Base-by-base conservation (phyloP, 208 protist species). In the Leptomonas seymouri region DNA sequence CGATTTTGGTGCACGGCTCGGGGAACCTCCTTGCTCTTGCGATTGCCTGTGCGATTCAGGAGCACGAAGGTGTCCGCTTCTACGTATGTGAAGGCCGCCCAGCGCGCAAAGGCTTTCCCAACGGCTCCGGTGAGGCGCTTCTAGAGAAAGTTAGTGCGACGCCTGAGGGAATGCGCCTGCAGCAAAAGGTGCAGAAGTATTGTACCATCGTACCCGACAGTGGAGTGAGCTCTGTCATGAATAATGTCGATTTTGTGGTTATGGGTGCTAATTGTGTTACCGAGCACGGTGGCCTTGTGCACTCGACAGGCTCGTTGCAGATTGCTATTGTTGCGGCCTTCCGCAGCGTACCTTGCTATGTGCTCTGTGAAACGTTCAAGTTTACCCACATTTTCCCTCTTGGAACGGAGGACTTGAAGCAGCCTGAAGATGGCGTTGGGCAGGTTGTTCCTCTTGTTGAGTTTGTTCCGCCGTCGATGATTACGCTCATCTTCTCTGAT, bases 241-340 rank as follows among this genome's bases (percentile, higher is more conserved):
- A 77, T 30, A 81, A 84, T 51, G 94, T 99, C 6, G 98, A 99
- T 71, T 93, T 99, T 80, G 98, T 99, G 12, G 78, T 99, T 1
- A 94, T 93, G 53, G 98, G 98, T 36, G 98, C 98, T 20, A 98
- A 98, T 63, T 98, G 94, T 64, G 98, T 99, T 3, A 99, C 98
- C 18, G 98, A 99, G 80, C 99, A 97, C 61, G 99, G 99, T 21
- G 99, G 99, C n/a, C 94, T 99, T 34, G 96, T 99, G 31, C 99
- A 99, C 73, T 97, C 94, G 46, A 97, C 98, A n/a, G 98, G 98
- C n/a, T 99, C 97, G 3, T 87, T 98, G 60, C 98, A 99, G 76
- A 90, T 99, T 1, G 93, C 98, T 25, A 97, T 99, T 11, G 84
- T 99, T 36, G 98, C 98, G 0, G 81, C 94, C 23, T 94, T 89